A percentile compares a stretch with the other conserved stretches of the same genome.
Evolutionary conservation across 495 filamentous ascomycete species (phyloP).

Genomic region (Penicillium pancosmium): DNA sequence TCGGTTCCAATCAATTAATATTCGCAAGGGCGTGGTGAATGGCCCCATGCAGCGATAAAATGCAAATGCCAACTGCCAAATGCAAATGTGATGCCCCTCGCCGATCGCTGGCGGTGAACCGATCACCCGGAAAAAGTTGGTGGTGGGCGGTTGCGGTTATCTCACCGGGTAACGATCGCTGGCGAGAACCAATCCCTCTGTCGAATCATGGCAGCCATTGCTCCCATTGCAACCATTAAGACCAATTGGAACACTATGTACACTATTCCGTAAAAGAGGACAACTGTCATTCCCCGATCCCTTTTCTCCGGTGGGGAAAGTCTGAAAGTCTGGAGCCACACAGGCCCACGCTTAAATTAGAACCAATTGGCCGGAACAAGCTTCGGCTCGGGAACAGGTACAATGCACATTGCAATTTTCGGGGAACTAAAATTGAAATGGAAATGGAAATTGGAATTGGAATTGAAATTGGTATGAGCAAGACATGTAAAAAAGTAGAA

Average conservation of each 20-base stretch:
- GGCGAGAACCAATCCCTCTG: neutral
- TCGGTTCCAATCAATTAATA: too few species aligned
- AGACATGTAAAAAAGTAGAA: conserved; percentile 4
- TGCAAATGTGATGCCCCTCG: neutral
- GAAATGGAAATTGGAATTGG: conserved; percentile 6
- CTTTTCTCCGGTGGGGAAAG: neutral
- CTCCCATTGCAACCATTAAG: neutral
- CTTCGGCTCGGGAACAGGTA: too few species aligned
- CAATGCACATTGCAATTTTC: too few species aligned
- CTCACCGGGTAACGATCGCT: neutral
- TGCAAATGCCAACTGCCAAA: too few species aligned
- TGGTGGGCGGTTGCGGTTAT: neutral
- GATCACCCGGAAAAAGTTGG: neutral
- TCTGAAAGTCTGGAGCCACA: neutral
- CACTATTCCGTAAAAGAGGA: neutral
- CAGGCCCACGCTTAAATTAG: too few species aligned
- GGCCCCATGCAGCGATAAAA: neutral
- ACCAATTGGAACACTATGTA: too few species aligned
- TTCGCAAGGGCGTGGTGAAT: neutral
- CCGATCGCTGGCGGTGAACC: conserved; percentile 1
- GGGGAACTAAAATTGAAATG: too few species aligned
- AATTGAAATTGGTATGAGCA: conserved; percentile 14
- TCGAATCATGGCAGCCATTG: neutral
- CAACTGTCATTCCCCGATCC: neutral
- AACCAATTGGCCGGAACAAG: too few species aligned